Conservation (phyloP, 306 rosid species). For the Ammopiptanthus mongolicus region DNA sequence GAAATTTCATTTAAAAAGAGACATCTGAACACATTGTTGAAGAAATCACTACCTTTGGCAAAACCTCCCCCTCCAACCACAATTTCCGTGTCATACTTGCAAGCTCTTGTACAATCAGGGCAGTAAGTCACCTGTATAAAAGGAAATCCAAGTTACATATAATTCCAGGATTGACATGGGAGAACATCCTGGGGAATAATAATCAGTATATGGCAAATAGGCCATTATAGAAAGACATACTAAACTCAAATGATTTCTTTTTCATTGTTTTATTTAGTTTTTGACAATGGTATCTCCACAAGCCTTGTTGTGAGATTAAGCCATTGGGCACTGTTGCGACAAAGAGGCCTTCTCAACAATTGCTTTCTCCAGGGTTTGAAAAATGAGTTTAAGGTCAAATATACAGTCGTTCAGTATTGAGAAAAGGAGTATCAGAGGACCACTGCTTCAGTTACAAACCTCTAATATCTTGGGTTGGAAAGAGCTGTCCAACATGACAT, state of each 20-base stretch:
- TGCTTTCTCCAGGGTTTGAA: background rate
- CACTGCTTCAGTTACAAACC: slow-evolving; percentile 42
- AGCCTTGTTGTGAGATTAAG: background rate
- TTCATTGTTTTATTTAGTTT: too few species aligned
- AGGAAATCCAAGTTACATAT: background rate
- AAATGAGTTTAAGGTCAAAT: background rate
- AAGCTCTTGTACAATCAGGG: slow-evolving; percentile 91
- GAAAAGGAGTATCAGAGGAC: background rate
- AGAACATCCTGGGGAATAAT: background rate
- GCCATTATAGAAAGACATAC: background rate
- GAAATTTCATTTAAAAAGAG: slow-evolving; percentile 73
- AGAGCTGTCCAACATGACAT: slow-evolving; percentile 81
- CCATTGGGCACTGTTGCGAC: background rate
- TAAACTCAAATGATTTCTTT: background rate
- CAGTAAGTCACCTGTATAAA: slow-evolving; percentile 83
- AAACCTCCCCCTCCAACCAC: slow-evolving; percentile 48
- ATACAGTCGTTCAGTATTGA: background rate
- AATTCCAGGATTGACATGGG: background rate
- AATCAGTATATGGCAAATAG: background rate
- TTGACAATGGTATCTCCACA: background rate
- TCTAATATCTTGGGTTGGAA: slow-evolving; percentile 83
- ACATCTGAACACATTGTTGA: slow-evolving; percentile 69
- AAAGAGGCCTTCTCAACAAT: background rate
- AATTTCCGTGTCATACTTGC: slow-evolving; percentile 67
- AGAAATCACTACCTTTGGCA: slow-evolving; percentile 56